Conservation (phyloP, 768 basidiomycete genomes). For the Calocybe cyanea region DNA sequence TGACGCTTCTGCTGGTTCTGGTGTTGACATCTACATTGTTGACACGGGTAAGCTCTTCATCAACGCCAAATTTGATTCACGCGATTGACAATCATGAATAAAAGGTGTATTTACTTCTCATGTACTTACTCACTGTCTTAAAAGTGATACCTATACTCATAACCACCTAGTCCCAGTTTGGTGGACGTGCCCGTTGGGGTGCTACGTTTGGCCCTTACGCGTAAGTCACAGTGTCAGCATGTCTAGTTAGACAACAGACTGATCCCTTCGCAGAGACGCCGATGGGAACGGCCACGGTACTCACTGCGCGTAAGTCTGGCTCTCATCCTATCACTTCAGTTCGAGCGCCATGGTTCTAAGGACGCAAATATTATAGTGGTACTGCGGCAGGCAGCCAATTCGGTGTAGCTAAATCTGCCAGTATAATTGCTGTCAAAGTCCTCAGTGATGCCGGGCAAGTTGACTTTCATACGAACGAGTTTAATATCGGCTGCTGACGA, state of each 20-base stretch:
- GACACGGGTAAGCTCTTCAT: slow-evolving; percentile 17
- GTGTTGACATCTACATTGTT: slow-evolving; percentile 33
- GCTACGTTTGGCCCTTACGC: slow-evolving; percentile 27
- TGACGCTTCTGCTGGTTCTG: slow-evolving; percentile 12
- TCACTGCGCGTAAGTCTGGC: slow-evolving; percentile 26
- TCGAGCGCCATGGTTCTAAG: no score
- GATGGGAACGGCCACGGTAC: slow-evolving; percentile 43
- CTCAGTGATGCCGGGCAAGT: slow-evolving; percentile 1
- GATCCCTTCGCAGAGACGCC: slow-evolving; percentile 9
- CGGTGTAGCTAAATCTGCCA: slow-evolving; percentile 29
- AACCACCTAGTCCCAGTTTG: slow-evolving; percentile 29
- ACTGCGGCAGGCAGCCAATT: slow-evolving; percentile 31
- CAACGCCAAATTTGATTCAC: background rate
- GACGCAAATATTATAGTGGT: slow-evolving; percentile 17
- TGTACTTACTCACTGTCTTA: background rate
- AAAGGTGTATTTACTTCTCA: slow-evolving; percentile 10
- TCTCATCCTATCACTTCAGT: background rate
- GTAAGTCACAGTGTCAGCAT: background rate
- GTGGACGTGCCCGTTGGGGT: slow-evolving; percentile 38
- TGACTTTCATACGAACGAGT: background rate
- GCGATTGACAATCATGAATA: background rate
- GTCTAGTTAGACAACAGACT: background rate
- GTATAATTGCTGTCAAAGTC: slow-evolving; percentile 9
- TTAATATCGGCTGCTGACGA: background rate
- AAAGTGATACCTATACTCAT: background rate